Base-by-base conservation (phyloP, 1,284 basidiomycete species). In the Boletus semigastroideus region DNA sequence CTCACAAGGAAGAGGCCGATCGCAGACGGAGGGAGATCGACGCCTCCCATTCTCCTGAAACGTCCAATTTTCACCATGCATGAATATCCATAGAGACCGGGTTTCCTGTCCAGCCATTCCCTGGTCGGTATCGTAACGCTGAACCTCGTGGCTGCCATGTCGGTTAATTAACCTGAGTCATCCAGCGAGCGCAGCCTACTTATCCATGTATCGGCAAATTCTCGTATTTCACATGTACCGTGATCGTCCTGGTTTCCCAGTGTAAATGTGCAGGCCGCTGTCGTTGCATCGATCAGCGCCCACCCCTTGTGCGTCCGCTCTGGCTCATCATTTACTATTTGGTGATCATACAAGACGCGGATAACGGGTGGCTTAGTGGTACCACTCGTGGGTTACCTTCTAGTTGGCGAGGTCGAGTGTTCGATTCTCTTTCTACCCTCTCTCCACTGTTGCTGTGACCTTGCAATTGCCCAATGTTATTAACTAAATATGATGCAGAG, bases 1-100 rank as follows among this genome's bases (percentile, higher is more conserved):
- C 51, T 46, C 60, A 50, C 48, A 67, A 62, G 47, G 67, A 66
- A 37, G 65, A 62, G 31, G 39, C 59, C 40, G 58, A 56, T 46
- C 60, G 59, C 51, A 61, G 58, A 57, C 62, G 57, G 48, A 61
- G 52, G 49, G 59, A 60, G 41, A 50, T 51, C 39, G 48, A 67
- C 8, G 10, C 48, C 14, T 34, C 33, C 47, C 22, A 11, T 39
- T 36, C 47, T 20, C 43, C 37, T 11, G 25, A 54, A 40, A 31
- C 48, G n/a, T 55, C 54, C 16, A 48, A 44, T 25, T 37, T 56
- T 41, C 51, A 30, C 34, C 54, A 51, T 50, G 14, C 54, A n/a
- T 67, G 59, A 61, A 48, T 31, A 53, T 45, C 20, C 45, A 43
- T 46, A 54, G 43, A 49, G 39, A 31, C 36, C 42, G 25, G 11